Evolutionary conservation across 2,329 filamentous ascomycete genomes (phyloP), one percentile per base, ranked within the genome.

Genomic region (Trichoderma citrinoviride): DNA sequence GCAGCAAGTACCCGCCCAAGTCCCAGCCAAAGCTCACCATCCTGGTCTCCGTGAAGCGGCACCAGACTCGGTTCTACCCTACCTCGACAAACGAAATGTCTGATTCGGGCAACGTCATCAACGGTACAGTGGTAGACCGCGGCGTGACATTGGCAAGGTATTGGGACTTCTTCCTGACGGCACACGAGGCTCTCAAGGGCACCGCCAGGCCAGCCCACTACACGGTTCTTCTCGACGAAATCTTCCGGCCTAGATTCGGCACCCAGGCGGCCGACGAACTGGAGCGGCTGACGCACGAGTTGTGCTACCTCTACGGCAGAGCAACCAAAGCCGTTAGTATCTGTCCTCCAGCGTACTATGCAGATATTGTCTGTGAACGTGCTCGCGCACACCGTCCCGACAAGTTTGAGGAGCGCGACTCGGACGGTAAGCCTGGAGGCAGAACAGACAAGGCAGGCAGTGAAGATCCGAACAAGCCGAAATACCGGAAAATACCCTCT

Each of bases 301-400:
- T 96, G 73, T 95, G 91, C 76, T 94, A 96, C 74, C 79, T 92
- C 0, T 97, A 90, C 72, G 91, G 91, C 10, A 87, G 93, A 3
- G 92, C 93, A 0, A 95, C 92, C n/a, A 93, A 92, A 75, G 89
- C 92, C 0, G 92, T 97, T 54, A 92, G 90, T 71, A 87, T 96
- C 69, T 95, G 90, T 70, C 92, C 93, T 0, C 91, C 93, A 0
- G 93, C 92, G 0, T 96, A 97, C 79, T 97, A 96, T 72, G 93
- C 93, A 0, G 93, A 97, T 74, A 81, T 96, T 29, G 85, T 94
- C 2, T 95, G 91, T 73, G 90, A 92, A 68, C 84, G 93, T 3
- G 89, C 90, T 0, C 82, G 93, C 0, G 83, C 84, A 15, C 94
- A 96, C 73, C 81, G 94, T 1, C 84, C 85, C 25, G 82, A 85